These are phyloP conservation scores for Striga hermonthica DNA, from an alignment of 305 asterid genomes.

Conservation along the genomic window DNA sequence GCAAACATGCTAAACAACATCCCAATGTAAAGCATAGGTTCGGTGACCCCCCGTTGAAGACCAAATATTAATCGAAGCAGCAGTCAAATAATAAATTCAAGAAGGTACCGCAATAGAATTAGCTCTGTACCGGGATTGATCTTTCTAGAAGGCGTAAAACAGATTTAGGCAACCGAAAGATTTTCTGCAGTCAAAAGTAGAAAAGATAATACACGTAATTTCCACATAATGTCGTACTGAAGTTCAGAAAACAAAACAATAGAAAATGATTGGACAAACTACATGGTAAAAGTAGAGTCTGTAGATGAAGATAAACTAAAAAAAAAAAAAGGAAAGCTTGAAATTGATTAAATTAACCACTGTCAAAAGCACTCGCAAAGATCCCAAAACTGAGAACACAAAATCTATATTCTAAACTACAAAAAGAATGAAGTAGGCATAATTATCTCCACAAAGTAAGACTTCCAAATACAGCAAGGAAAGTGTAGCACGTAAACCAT, in stretches of 20 bases:
- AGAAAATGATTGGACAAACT: no score
- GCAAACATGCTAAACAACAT: constrained; percentile 97
- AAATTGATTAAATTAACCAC: not conserved
- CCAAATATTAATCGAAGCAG: constrained; percentile 30
- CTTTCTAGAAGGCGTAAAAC: constrained; percentile 83
- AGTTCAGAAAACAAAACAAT: constrained; percentile 8
- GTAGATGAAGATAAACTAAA: no score
- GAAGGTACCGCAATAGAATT: constrained; percentile 24
- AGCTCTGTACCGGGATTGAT: constrained; percentile 67
- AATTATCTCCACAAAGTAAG: not conserved
- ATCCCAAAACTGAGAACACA: not conserved
- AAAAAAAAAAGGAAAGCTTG: no score
- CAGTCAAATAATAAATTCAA: not conserved
- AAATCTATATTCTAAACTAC: not conserved
- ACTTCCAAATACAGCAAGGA: not conserved
- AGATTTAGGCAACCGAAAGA: constrained; percentile 78
- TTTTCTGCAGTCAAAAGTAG: constrained; percentile 48
- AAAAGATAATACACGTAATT: constrained; percentile 13
- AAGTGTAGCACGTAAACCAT: not conserved
- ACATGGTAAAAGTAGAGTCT: no score
- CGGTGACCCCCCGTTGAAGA: constrained; percentile 80
- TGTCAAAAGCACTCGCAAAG: not conserved
- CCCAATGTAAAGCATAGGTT: constrained; percentile 94
- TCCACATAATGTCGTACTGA: not conserved
- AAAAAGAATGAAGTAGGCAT: not conserved